Percentiles rank a stretch among this genome's conserved stretches.
Conservation (phyloP, 2,329 filamentous ascomycete species). For the Claviceps purpurea region DNA sequence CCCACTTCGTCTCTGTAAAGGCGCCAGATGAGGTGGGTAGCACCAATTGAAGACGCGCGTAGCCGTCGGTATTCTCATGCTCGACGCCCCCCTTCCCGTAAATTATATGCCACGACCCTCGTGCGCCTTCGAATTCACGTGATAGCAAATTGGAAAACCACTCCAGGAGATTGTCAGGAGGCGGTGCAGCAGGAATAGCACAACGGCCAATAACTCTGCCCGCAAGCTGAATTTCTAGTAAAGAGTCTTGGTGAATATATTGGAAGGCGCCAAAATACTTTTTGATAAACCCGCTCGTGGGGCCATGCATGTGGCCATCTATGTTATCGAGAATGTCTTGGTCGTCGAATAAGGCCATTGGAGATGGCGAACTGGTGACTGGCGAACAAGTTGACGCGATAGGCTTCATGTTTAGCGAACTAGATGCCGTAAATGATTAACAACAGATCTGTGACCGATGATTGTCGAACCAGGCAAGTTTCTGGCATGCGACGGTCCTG, state of each 20-base stretch:
- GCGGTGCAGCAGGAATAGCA: not conserved
- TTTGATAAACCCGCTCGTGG: conserved; percentile 8
- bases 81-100: not conserved
- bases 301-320: conserved; percentile 8
- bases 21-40: not conserved
- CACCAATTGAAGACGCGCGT: not conserved
- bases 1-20: conserved; percentile 4
- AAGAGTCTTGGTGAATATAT: conserved; percentile 5
- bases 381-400: not conserved
- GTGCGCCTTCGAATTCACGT: conserved; percentile 3
- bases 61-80: not conserved
- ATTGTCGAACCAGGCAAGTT: no score
- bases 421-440: not conserved
- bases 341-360: not conserved
- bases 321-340: not conserved
- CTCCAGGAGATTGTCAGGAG: conserved; percentile 2
- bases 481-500: no score
- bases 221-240: conserved; percentile 3
- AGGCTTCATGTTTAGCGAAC: not conserved
- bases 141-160: conserved; percentile 9
- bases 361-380: not conserved
- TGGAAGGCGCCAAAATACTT: conserved; percentile 8
- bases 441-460: not conserved
- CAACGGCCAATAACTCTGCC: not conserved
- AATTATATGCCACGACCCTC: not conserved